Base-by-base conservation (phyloP, 306 rosid genomes). In the Ormosia semicastrata region DNA sequence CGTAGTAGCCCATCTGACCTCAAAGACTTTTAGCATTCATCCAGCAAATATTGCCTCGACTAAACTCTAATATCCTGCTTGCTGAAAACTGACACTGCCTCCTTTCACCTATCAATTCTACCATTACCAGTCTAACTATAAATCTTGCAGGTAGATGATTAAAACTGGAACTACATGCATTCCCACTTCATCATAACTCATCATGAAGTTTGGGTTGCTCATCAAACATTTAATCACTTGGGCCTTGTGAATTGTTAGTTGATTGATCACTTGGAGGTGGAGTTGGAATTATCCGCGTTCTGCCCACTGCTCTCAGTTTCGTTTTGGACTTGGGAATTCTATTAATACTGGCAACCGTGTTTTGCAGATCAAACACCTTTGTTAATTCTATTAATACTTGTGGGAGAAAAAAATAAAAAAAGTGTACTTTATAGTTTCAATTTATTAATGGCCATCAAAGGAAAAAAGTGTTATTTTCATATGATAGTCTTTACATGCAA, bases 261-360 rank as follows among this genome's bases (percentile, higher is more conserved):
- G 53, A 47, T 47, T 47, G 15, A 11, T 47, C 54, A 13, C 15
- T 49, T 49, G 54, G 50, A 79, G 14, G 88, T 86, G 47, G 89
- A 66, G 76, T 85, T 29, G 0, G 94, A 79, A 80, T 52, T 32
- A 74, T 85, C 88, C 0, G 33, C 79, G 4, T 87, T 84, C 75
- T 88, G 86, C 50, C 33, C 87, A 2, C 67, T 75, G 85, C 82
- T 86, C 41, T 88, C 96, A 1, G 92, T 86, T 77, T 89, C 97
- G 2, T 24, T 24, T 24, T 95, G 59, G 99, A 98, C 91, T 90
- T 95, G 33, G 94, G 96, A 82, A 93, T 95, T 91, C 84, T 91
- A 79, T 89, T 87, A 71, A 93, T 44, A 67, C 81, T 88, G 52
- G 89, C 44, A 83, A 93, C 96, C 97, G 93, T 24, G 24, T 24